Evolutionary conservation across 2,329 filamentous ascomycete genomes (phyloP).

Genomic region (Cercospora nicotianae): DNA sequence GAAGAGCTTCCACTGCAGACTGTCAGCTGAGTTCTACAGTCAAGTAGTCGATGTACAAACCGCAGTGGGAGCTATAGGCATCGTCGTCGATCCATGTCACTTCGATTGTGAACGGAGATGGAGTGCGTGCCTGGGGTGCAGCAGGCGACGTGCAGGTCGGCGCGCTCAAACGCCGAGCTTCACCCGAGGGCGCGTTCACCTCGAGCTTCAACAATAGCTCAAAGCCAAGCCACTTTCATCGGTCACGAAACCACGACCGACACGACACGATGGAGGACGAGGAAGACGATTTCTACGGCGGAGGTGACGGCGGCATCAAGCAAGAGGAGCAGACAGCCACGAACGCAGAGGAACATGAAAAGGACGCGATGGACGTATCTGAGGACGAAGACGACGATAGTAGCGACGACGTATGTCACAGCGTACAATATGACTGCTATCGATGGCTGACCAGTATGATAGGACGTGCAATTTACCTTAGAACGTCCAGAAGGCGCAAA

Average conservation of each 20-base stretch:
- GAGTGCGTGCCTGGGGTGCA: not conserved
- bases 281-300: constrained; percentile 54
- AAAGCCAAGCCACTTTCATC: constrained; percentile 9
- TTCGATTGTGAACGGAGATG: not conserved
- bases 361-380: constrained; percentile 48
- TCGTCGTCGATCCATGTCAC: constrained; percentile 31
- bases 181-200: constrained; percentile 6
- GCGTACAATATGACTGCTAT: not conserved
- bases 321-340: constrained; percentile 32
- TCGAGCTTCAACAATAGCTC: constrained; percentile 1
- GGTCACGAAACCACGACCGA: not conserved
- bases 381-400: constrained; percentile 49
- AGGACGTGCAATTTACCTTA: constrained; percentile 57
- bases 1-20: constrained; percentile 88
- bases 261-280: constrained; percentile 49
- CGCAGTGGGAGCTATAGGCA: constrained; percentile 35
- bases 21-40: constrained; percentile 2
- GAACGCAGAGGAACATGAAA: constrained; percentile 29
- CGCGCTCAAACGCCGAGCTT: not conserved
- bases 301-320: constrained; percentile 26
- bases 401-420: constrained; percentile 39
- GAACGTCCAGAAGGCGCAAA: constrained; percentile 46
- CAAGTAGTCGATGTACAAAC: constrained; percentile 20
- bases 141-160: not conserved
- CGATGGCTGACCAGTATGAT: constrained; percentile 12